These are phyloP conservation scores for Fusarium algeriense DNA, from an alignment of 2,329 filamentous ascomycete species.

Conservation along the genomic window DNA sequence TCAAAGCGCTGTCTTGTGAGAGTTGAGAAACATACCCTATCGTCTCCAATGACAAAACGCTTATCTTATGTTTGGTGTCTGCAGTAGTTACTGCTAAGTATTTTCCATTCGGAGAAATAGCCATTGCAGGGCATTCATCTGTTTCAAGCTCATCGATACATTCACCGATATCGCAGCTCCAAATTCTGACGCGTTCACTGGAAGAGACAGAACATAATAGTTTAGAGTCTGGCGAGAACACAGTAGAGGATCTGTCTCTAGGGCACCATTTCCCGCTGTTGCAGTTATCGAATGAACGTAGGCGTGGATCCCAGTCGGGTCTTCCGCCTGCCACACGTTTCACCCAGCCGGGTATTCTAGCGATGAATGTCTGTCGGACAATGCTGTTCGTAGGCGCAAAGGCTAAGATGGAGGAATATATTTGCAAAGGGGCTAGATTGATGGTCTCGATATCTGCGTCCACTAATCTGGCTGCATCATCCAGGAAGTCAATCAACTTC, in stretches of 20 bases:
- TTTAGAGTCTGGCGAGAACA: not conserved
- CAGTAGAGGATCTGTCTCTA: too few relatives aligned
- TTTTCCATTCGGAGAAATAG: not conserved
- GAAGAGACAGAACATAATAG: fast-evolving
- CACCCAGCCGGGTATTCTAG: fast-evolving
- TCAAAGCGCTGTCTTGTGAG: fast-evolving
- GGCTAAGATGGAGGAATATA: not conserved
- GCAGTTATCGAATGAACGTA: not conserved
- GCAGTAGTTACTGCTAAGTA: not conserved
- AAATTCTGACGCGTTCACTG: fast-evolving
- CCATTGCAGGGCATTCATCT: fast-evolving
- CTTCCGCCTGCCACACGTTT: not conserved
- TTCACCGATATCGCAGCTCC: not conserved
- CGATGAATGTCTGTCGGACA: not conserved
- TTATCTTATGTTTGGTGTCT: not conserved
- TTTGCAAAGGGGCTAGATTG: not conserved
- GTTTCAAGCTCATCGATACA: not conserved
- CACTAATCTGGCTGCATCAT: not conserved
- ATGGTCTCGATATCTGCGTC: not conserved
- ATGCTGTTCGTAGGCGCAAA: not conserved
- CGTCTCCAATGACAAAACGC: not conserved
- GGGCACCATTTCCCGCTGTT: fast-evolving
- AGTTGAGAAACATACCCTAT: not conserved
- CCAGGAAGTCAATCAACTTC: not conserved
- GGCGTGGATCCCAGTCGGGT: not conserved